Evolutionary conservation across 768 basidiomycete genomes (phyloP).

Genomic region (Mrakia frigida): DNA sequence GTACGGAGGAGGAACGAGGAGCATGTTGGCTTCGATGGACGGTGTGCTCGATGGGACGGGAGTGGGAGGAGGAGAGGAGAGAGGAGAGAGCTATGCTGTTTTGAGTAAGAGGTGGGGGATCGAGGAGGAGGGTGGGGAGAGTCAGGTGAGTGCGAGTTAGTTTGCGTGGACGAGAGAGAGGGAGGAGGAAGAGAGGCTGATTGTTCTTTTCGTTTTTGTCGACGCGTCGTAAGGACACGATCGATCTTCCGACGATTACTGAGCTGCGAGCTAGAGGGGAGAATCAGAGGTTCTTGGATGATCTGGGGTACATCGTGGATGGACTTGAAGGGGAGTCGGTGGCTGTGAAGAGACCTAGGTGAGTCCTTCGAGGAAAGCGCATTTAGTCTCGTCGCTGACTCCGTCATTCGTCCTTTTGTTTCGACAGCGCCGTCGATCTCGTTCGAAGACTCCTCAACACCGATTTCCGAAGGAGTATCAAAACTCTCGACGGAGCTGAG

Average conservation of each 20-base stretch:
- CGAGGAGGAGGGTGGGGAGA: constrained; percentile 10
- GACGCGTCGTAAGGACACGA: constrained; percentile 20
- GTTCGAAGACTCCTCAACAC: constrained; percentile 8
- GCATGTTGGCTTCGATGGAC: constrained; percentile 19
- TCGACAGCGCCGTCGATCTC: constrained; percentile 24
- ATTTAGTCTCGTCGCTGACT: not conserved
- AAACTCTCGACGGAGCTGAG: constrained; percentile 27
- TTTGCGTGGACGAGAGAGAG: no score
- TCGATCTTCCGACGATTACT: constrained; percentile 28
- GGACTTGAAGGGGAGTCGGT: constrained; percentile 10
- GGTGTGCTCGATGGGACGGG: not conserved
- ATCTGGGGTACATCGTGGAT: constrained; percentile 32
- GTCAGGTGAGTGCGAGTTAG: not conserved
- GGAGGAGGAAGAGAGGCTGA: no score
- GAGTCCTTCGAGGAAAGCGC: not conserved
- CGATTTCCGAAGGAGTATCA: constrained; percentile 24
- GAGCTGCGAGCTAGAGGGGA: constrained; percentile 28
- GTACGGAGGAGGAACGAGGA: constrained; percentile 29
- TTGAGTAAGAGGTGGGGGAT: constrained; percentile 31
- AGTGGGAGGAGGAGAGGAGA: constrained; percentile 6
- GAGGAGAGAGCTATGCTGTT: constrained; percentile 28
- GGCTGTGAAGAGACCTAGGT: constrained; percentile 24
- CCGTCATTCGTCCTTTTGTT: not conserved
- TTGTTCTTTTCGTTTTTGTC: not conserved
- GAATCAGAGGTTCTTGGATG: constrained; percentile 32